Base-by-base conservation (phyloP, 1,139 yeast species). In the Sugiyamaella grinbergsii region DNA sequence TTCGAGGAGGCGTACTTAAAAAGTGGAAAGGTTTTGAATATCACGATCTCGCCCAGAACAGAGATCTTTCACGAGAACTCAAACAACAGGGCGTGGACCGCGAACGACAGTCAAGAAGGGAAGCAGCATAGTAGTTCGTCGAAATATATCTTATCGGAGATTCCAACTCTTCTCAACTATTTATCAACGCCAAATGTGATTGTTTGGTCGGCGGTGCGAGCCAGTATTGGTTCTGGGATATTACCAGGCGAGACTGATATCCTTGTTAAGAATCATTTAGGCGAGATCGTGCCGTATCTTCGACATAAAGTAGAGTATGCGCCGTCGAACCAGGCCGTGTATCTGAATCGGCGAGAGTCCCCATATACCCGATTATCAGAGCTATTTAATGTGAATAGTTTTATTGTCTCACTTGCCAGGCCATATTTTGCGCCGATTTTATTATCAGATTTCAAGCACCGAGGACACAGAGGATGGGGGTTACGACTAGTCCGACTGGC, bases 401-500 rank as follows among this genome's bases (percentile, higher is more conserved):
- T 89, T 63, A 77, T 93, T 22, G 89, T 90, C 0, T 86, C 96
- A 29, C 75, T 91, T 59, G 96, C 98, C 10, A 78, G 97, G 54
- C 97, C 98, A 0, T 91, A 93, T 63, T 73, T 91, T 59, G 96
- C 97, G 0, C 97, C 98, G 0, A 73, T 91, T 47, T 78, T 93
- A 44, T 82, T 86, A 33, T 85, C 88, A 57, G 97, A 90, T 62
- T 76, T 89, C 62, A 84, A 84, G 61, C 94, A 87, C 63, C 67
- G 79, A 48, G 75, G 80, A 48, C 70, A 77, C 61, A 66, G 71
- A 52, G 66, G 77, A 58, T 66, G 78, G 70, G 69, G 77, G 41
- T 67, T 79, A 43, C 71, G 69, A 36, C 67, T 71, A 55, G 67
- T 71, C 61, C 75, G 71, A 52, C 71, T 82, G 11, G 56, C 76